phyloP scores from a whole-genome alignment of 345 rosid genomes.

The Nephelium lappaceum region DNA sequence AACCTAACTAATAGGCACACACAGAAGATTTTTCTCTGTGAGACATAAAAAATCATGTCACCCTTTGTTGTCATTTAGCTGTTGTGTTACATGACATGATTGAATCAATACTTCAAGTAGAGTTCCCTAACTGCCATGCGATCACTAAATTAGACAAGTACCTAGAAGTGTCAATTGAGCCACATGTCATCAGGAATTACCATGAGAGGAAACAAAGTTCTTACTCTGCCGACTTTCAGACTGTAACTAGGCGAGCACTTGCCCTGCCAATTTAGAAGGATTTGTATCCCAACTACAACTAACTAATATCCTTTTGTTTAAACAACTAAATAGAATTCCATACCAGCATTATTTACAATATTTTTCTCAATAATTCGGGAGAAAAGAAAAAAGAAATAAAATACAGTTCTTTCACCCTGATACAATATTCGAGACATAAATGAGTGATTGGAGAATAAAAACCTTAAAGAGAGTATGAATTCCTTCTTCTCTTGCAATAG shows the following conservation, averaged over 20 bases:
- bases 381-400: not conserved
- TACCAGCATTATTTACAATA: no score
- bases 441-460: not conserved
- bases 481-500: conserved; percentile 74
- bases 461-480: conserved; percentile 71
- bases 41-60: not conserved
- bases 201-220: not conserved
- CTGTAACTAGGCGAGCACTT: not conserved
- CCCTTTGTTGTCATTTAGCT: not conserved
- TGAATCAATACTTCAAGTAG: not conserved
- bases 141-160: not conserved
- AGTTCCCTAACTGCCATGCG: not conserved
- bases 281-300: not conserved
- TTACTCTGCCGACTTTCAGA: not conserved
- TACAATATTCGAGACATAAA: not conserved
- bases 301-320: not conserved
- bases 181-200: not conserved
- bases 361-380: not conserved
- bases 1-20: not conserved
- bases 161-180: not conserved
- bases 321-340: not conserved
- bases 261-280: not conserved
- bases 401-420: not conserved
- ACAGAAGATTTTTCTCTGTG: not conserved
- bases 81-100: not conserved